Conservation (phyloP, 2,329 filamentous ascomycete genomes). For the Anisogramma anomala region DNA sequence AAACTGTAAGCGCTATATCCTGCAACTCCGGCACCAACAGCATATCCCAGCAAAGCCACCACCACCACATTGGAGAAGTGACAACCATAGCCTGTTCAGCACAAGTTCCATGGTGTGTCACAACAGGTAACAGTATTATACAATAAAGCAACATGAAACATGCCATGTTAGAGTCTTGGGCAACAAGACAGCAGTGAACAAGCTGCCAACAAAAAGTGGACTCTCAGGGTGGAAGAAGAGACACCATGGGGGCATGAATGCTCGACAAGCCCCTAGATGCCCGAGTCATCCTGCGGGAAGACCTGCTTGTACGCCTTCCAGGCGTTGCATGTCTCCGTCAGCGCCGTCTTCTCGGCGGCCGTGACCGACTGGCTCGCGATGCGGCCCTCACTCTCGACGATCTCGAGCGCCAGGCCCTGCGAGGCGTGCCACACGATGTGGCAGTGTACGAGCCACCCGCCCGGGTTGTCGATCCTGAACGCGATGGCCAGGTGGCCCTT, state of each 20-base stretch:
- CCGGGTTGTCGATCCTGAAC: slow-evolving; percentile 26
- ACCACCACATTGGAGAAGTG: too few relatives aligned
- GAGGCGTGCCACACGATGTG: slow-evolving; percentile 24
- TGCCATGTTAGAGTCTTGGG: too few relatives aligned
- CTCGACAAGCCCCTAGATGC: too few relatives aligned
- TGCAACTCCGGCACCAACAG: too few relatives aligned
- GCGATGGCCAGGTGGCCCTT: slow-evolving; percentile 22
- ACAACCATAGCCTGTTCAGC: too few relatives aligned
- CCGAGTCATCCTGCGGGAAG: slow-evolving; percentile 15
- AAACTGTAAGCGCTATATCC: too few relatives aligned
- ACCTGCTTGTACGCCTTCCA: slow-evolving; percentile 16
- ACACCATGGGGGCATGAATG: background rate
- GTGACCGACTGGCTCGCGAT: slow-evolving; percentile 12
- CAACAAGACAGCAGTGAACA: background rate
- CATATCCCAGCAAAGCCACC: too few relatives aligned
- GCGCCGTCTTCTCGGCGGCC: background rate
- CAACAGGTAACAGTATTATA: too few relatives aligned
- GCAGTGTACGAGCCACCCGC: slow-evolving; percentile 22
- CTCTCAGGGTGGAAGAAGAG: background rate
- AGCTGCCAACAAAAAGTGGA: background rate
- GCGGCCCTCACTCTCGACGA: slow-evolving; percentile 22
- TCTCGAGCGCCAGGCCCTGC: slow-evolving; percentile 26
- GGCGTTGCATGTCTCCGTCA: slow-evolving; percentile 15
- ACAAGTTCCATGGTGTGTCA: too few relatives aligned
- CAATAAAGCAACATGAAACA: too few relatives aligned